Conservation (phyloP, 257 asterid species). For the Scutellaria baicalensis region DNA sequence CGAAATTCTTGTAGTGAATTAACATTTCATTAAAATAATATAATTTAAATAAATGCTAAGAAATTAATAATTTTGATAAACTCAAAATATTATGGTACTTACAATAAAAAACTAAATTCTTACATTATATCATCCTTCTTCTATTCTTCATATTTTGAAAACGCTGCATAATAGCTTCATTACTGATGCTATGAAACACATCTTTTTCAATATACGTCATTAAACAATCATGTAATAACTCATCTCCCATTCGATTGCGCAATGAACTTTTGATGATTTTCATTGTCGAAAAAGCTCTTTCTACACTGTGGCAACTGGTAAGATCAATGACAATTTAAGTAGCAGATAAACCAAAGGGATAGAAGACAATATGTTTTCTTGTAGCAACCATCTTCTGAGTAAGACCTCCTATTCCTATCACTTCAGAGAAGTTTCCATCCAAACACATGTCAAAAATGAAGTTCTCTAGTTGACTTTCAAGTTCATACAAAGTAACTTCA, state of each 20-base stretch:
- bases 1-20: no score
- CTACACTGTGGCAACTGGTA: no score
- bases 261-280: background rate
- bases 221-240: background rate
- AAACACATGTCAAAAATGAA: background rate
- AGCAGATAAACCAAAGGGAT: no score
- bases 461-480: background rate
- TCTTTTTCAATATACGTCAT: background rate
- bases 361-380: background rate
- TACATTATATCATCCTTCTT: background rate
- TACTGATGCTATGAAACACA: background rate
- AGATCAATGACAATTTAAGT: no score
- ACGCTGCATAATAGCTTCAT: background rate
- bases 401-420: background rate
- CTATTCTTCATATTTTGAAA: background rate
- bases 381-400: background rate
- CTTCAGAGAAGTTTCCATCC: background rate
- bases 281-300: no score
- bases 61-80: no score
- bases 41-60: no score
- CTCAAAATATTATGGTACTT: no score
- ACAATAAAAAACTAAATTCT: no score
- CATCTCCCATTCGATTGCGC: background rate
- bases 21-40: no score
- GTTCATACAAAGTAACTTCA: background rate